Evolutionary conservation across 768 basidiomycete species (phyloP).

Genomic region (Lepiota venenata): DNA sequence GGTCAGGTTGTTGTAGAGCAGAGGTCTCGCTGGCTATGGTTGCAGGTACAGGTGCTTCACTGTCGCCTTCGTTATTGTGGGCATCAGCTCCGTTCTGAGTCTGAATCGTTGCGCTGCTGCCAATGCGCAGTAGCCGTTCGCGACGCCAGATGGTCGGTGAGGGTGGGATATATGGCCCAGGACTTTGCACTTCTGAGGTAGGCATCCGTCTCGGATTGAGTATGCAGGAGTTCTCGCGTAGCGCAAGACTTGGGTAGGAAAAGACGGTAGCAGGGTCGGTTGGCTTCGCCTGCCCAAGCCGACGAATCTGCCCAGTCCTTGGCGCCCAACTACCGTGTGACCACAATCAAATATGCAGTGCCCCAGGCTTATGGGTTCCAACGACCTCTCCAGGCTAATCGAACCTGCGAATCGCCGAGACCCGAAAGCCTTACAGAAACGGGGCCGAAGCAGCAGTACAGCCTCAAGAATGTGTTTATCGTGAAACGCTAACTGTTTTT

Average conservation of each 20-base stretch:
- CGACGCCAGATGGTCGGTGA: slow-evolving; percentile 60
- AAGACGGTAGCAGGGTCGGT: not conserved
- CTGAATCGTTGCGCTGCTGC: slow-evolving; percentile 25
- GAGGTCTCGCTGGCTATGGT: slow-evolving; percentile 12
- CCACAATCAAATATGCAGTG: not conserved
- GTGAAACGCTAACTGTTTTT: too few species aligned
- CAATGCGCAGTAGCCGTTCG: slow-evolving; percentile 56
- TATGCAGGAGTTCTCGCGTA: not conserved
- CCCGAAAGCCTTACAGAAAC: too few species aligned
- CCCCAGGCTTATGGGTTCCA: too few species aligned
- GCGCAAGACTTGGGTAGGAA: not conserved
- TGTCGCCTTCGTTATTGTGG: not conserved
- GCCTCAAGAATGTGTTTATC: too few species aligned
- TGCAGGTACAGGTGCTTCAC: not conserved
- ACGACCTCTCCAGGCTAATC: too few species aligned
- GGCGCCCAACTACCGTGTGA: not conserved
- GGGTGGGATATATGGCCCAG: slow-evolving; percentile 31
- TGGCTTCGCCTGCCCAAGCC: not conserved
- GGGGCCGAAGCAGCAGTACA: too few species aligned
- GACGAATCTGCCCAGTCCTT: not conserved
- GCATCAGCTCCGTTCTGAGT: not conserved
- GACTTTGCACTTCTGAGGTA: slow-evolving; percentile 20
- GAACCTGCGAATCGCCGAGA: too few species aligned
- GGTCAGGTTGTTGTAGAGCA: slow-evolving; percentile 25
- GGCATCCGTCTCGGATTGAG: not conserved